These are phyloP conservation scores for Lasiodiplodia hormozganensis DNA, from an alignment of 2,329 filamentous ascomycete genomes.

Conservation along the genomic window DNA sequence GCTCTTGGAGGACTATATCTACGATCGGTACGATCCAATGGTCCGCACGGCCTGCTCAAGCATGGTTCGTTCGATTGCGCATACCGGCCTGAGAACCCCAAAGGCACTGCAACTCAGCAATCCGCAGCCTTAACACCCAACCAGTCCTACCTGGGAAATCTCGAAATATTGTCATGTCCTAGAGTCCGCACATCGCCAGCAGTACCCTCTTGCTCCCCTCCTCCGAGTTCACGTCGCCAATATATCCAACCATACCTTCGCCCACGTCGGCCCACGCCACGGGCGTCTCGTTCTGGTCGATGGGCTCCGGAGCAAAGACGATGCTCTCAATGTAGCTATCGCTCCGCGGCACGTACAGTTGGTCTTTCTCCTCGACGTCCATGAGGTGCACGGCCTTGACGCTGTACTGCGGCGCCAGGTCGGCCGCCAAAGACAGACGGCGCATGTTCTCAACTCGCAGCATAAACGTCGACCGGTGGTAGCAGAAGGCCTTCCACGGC, in stretches of 20 bases:
- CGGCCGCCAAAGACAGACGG: neutral
- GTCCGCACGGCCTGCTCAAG: neutral
- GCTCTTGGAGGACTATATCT: neutral
- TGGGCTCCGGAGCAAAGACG: neutral
- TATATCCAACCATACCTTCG: neutral
- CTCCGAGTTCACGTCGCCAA: neutral
- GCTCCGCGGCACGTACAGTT: neutral
- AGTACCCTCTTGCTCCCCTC: neutral
- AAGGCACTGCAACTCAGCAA: neutral
- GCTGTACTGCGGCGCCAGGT: neutral
- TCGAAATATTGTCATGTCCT: neutral
- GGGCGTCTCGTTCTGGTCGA: neutral
- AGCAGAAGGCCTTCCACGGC: neutral
- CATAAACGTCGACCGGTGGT: neutral
- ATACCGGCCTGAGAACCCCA: neutral
- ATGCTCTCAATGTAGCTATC: neutral
- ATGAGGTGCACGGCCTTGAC: neutral
- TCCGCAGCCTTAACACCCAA: neutral
- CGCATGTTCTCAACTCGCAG: neutral
- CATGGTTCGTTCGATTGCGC: neutral
- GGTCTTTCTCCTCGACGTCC: neutral
- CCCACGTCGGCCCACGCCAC: neutral
- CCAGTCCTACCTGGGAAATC: neutral
- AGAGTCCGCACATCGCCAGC: conserved; percentile 4
- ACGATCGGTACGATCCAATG: neutral